phyloP scores from a whole-genome alignment of 2,329 filamentous ascomycete species.

The Pezicula radicicola region DNA sequence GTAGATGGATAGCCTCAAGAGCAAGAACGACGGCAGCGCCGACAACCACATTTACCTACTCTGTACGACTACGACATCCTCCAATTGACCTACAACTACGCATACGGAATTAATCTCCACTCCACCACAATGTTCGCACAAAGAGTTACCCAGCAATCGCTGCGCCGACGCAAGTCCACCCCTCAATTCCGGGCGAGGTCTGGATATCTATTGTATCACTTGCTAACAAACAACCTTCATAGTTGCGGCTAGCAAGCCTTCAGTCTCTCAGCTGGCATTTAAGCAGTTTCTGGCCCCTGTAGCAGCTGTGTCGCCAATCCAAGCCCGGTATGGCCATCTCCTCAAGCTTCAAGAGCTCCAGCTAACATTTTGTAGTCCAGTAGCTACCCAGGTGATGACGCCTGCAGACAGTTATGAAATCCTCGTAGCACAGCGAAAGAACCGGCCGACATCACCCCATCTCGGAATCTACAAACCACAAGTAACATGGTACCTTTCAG shows the following conservation, averaged over 20 bases:
- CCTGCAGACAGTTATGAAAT: slow-evolving; percentile 46
- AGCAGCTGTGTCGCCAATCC: slow-evolving; percentile 37
- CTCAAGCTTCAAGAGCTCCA: background rate
- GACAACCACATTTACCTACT: too few relatives aligned
- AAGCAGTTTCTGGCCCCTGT: slow-evolving; percentile 36
- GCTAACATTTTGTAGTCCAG: slow-evolving; percentile 34
- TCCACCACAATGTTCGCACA: slow-evolving; percentile 38
- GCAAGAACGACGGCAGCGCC: too few relatives aligned
- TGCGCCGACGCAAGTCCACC: slow-evolving; percentile 34
- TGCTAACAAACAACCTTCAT: slow-evolving; percentile 13
- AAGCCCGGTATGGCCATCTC: slow-evolving; percentile 41
- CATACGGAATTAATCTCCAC: background rate
- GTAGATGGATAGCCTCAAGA: too few relatives aligned
- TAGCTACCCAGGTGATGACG: slow-evolving; percentile 43
- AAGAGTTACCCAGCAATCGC: slow-evolving; percentile 38
- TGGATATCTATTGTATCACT: background rate
- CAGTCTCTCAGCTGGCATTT: slow-evolving; percentile 34
- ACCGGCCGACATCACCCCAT: slow-evolving; percentile 67
- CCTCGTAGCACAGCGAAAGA: slow-evolving; percentile 64
- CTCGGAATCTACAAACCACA: slow-evolving; percentile 69
- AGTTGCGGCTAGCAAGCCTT: slow-evolving; percentile 42
- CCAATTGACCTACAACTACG: too few relatives aligned
- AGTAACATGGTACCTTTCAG: slow-evolving; percentile 64
- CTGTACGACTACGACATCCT: too few relatives aligned
- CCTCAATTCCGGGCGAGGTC: background rate